These are phyloP conservation scores for Aspergillus pseudonomiae DNA, from an alignment of 2,329 filamentous ascomycete genomes.

Conservation along the genomic window DNA sequence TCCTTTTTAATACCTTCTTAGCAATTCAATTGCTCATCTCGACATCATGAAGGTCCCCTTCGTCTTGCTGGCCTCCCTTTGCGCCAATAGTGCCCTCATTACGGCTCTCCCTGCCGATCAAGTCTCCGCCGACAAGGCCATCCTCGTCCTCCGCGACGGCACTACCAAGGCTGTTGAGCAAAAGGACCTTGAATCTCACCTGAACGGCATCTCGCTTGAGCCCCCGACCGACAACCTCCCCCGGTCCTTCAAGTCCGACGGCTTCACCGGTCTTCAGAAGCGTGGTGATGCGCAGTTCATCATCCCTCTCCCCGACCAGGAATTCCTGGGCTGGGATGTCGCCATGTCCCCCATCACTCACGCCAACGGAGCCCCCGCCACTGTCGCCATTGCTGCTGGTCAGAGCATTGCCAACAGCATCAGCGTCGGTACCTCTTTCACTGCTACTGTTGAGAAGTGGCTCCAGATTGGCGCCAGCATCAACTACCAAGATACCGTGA, in stretches of 20 bases:
- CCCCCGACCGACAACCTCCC: slow-evolving; percentile 8
- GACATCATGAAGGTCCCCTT: slow-evolving; percentile 8
- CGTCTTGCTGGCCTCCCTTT: neutral
- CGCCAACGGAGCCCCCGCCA: slow-evolving; percentile 20
- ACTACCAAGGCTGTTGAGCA: slow-evolving; percentile 17
- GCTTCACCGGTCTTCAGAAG: slow-evolving; percentile 4
- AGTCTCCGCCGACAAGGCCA: slow-evolving; percentile 10
- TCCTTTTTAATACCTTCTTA: neutral
- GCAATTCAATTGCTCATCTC: neutral
- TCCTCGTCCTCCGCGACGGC: slow-evolving; percentile 14
- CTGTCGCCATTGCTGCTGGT: slow-evolving; percentile 16
- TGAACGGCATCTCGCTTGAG: slow-evolving; percentile 8
- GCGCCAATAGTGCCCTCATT: slow-evolving; percentile 6
- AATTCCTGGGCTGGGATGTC: slow-evolving; percentile 24
- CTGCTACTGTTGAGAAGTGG: neutral
- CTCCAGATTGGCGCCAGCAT: slow-evolving; percentile 1
- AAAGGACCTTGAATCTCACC: slow-evolving; percentile 12
- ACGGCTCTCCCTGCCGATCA: slow-evolving; percentile 6
- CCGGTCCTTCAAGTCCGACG: neutral
- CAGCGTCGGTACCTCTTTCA: slow-evolving; percentile 11
- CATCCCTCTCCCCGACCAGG: slow-evolving; percentile 18
- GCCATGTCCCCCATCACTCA: slow-evolving; percentile 21
- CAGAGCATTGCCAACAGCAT: slow-evolving; percentile 21
- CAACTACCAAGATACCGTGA: slow-evolving; percentile 13
- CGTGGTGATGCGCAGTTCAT: slow-evolving; percentile 16